A percentile compares a stretch with the other conserved stretches of the same genome.
Evolutionary conservation across 192 early-diverging fungal genomes (phyloP).

Genomic region (Backusella australiensis): DNA sequence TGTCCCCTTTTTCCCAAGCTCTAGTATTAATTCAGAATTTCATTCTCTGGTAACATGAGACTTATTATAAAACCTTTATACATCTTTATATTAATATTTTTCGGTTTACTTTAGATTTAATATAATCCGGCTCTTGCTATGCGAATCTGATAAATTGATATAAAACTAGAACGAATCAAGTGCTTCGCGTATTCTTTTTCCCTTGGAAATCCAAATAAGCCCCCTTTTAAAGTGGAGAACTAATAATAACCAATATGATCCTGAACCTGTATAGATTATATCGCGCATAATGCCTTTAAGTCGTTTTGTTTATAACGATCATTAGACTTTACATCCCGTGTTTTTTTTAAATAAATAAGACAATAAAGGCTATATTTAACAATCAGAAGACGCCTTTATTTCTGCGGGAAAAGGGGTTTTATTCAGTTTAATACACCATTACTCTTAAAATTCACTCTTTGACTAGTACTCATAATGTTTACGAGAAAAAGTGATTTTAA

Average conservation of each 20-base stretch:
- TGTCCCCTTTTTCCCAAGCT: slow-evolving; percentile 6
- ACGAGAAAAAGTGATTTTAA: neutral
- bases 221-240: neutral
- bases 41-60: neutral
- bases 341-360: neutral
- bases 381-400: neutral
- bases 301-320: neutral
- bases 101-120: neutral
- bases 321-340: neutral
- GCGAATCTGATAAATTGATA: neutral
- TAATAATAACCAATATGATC: neutral
- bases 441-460: neutral
- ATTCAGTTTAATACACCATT: neutral
- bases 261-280: neutral
- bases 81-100: neutral
- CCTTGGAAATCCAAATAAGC: neutral
- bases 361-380: neutral
- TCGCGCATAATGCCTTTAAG: neutral
- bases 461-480: neutral
- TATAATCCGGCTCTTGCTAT: neutral
- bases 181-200: slow-evolving; percentile 5
- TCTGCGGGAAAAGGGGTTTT: neutral
- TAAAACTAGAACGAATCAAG: neutral
- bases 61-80: neutral
- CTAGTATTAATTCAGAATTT: neutral